phyloP scores from a whole-genome alignment of 176 grass and related monocot genomes.

The Coix lacrymajobi region DNA sequence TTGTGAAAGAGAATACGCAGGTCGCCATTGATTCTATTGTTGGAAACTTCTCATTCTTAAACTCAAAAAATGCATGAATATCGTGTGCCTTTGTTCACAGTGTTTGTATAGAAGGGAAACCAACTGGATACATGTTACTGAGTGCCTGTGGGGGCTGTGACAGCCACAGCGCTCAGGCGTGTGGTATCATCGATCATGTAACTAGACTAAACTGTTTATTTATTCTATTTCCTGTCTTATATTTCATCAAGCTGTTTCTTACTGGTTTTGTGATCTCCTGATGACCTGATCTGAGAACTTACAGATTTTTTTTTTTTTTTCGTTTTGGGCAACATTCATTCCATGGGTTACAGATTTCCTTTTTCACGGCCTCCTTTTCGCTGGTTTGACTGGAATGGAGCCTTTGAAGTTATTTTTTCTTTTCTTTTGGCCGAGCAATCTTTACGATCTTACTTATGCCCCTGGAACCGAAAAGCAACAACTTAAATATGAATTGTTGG shows the following conservation, averaged over 20 bases:
- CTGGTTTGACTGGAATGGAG: neutral
- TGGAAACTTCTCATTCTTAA: conserved; percentile 2
- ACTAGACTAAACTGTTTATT: conserved; percentile 11
- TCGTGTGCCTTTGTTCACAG: conserved; percentile 20
- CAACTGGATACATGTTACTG: conserved; percentile 6
- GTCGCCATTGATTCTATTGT: neutral
- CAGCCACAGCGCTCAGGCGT: neutral
- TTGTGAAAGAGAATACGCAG: neutral
- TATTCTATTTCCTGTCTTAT: neutral
- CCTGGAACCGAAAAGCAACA: neutral
- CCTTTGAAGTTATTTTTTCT: neutral
- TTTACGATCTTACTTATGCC: neutral
- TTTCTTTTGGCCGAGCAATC: neutral
- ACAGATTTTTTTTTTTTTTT: too few relatives aligned
- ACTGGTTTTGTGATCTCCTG: neutral
- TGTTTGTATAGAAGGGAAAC: conserved; percentile 28
- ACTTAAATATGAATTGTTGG: neutral
- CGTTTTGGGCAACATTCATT: neutral
- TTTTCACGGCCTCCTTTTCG: too few relatives aligned
- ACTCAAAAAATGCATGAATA: conserved; percentile 5
- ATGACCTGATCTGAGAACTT: neutral
- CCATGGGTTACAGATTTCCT: too few relatives aligned
- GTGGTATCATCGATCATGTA: conserved; percentile 1
- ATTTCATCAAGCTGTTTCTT: neutral
- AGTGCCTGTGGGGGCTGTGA: neutral